These are phyloP conservation scores for Aegilops umbellulata DNA, from an alignment of 176 grass and related monocot species.

Conservation along the genomic window DNA sequence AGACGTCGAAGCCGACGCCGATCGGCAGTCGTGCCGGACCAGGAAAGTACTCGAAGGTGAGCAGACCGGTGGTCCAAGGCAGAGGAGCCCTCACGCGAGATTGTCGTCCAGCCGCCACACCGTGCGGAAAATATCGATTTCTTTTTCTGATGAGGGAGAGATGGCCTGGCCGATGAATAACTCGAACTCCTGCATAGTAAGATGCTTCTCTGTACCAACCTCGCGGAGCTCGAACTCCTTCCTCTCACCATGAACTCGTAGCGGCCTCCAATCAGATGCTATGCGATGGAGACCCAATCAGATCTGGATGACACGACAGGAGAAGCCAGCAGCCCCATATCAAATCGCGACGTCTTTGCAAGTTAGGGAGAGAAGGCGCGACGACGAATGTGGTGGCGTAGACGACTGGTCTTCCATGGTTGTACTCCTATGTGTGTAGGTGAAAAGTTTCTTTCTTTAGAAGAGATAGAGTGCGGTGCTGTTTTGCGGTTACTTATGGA, in stretches of 20 bases:
- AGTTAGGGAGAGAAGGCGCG: constrained; percentile 1
- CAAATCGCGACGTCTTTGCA: not conserved
- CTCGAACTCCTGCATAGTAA: constrained; percentile 73
- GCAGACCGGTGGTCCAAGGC: not conserved
- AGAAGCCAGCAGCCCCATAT: not conserved
- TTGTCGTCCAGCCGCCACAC: too few species aligned
- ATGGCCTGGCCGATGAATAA: constrained; percentile 59
- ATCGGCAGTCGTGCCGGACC: too few species aligned
- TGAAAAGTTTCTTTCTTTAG: too few species aligned
- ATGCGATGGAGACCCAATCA: not conserved
- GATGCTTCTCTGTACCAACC: constrained; percentile 73
- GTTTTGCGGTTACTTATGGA: too few species aligned
- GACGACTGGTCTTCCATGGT: too few species aligned
- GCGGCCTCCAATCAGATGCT: constrained; percentile 21
- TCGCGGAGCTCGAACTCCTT: constrained; percentile 65
- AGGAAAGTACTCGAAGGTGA: too few species aligned
- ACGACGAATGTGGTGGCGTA: too few species aligned
- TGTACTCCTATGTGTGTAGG: too few species aligned
- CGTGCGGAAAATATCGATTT: too few species aligned
- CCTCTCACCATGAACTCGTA: constrained; percentile 62
- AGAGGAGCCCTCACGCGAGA: not conserved
- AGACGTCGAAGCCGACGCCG: too few species aligned
- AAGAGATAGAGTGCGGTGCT: too few species aligned
- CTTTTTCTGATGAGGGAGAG: constrained; percentile 47
- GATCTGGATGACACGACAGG: not conserved